Base-by-base conservation (phyloP, 2,329 filamentous ascomycete genomes). In the Dothistroma septosporum region DNA sequence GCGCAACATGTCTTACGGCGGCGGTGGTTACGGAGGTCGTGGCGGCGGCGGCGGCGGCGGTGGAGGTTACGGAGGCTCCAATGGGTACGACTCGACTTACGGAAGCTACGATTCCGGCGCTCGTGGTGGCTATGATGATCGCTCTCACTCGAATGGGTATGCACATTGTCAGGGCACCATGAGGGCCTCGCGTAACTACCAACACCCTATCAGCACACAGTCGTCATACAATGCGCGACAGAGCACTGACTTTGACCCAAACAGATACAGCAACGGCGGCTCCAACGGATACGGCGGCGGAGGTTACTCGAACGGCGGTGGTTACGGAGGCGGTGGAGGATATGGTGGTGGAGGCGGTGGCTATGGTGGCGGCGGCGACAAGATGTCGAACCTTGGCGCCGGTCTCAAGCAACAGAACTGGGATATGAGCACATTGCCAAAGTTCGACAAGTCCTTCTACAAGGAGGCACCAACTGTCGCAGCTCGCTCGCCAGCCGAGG, bases 401-500 rank as follows among this genome's bases (percentile, higher is more conserved):
- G 87, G 88, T 70, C 82, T 99, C 68, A 93, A 95, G 81, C 86
- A 88, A 73, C 94, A 96, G 74, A 83, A 87, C 66, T 99, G 90
- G 90, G 94, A 99, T 75, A 71, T 94, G 57, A 82, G 76, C 72
- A 76, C 87, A 7, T 74, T 99, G 50, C 93, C 94, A 70, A 97
- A 97, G 79, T 99, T 99, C 80, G 94, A 99, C 76, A 99, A 99
- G 80, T 92, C 90, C 9, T 99, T 99, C 81, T 99, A 99, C 85
- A 96, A 97, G 82, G 94, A 97, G 79, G 87, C 94, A 74, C 83
- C 88, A 33, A 85, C 86, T 62, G 93, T 99, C 63, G 78, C 86
- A 64, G 82, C 78, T 71, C 90, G 94, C 73, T 87, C 91, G 12
- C 76, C 85, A 47, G 85, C 85, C 59, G 93, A 97, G 65, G 89